Conservation (phyloP, 805 yeast species). For the Barnettozyma californica region DNA sequence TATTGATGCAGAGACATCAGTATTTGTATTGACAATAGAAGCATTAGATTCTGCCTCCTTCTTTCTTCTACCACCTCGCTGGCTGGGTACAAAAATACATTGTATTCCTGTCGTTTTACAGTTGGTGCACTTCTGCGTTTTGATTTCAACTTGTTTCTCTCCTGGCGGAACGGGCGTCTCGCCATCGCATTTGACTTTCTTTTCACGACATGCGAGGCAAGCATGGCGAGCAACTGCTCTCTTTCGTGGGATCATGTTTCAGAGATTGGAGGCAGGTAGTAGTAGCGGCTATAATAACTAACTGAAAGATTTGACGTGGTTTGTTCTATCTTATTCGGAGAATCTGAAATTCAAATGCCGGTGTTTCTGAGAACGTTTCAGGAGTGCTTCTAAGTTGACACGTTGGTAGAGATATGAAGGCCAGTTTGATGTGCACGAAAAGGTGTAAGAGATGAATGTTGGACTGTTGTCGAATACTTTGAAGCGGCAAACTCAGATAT, state of each 20-base stretch:
- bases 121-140: constrained; percentile 39
- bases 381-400: too few species aligned
- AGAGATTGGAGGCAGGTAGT: too few species aligned
- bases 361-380: neutral
- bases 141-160: constrained; percentile 22
- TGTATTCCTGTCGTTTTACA: constrained; percentile 40
- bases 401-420: too few species aligned
- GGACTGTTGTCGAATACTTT: too few species aligned
- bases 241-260: constrained; percentile 14
- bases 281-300: too few species aligned
- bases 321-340: too few species aligned
- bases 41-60: constrained; percentile 5
- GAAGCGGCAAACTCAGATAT: neutral
- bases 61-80: constrained; percentile 51
- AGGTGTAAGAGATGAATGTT: too few species aligned
- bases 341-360: neutral
- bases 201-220: constrained; percentile 58
- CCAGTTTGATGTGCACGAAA: too few species aligned
- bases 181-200: constrained; percentile 64
- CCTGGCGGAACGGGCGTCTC: constrained; percentile 33
- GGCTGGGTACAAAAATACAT: constrained; percentile 53
- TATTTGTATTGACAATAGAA: neutral
- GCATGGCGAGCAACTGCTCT: constrained; percentile 56
- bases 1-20: neutral
- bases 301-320: too few species aligned